A percentile compares a stretch with the other conserved stretches of the same genome.
phyloP scores from a whole-genome alignment of 2,329 filamentous ascomycete genomes.

The Bipolaris sorokiniana region DNA sequence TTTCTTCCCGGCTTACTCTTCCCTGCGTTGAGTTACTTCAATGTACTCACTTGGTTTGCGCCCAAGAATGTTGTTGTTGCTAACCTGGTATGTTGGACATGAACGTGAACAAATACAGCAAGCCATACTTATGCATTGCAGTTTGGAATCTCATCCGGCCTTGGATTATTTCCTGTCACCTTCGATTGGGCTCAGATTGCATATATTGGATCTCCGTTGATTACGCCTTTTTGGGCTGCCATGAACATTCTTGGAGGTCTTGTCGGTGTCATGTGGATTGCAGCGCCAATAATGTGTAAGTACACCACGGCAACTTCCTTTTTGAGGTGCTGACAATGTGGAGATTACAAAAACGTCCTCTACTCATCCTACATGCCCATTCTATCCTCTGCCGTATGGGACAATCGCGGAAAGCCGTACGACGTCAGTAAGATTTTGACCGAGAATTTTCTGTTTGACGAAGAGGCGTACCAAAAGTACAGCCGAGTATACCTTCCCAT shows the following conservation, averaged over 20 bases:
- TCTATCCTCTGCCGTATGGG: constrained; percentile 81
- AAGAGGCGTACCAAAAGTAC: constrained; percentile 77
- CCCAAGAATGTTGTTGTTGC: constrained; percentile 85
- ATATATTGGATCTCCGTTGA: constrained; percentile 81
- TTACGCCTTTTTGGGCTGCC: constrained; percentile 86
- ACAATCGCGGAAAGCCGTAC: constrained; percentile 81
- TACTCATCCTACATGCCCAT: constrained; percentile 88
- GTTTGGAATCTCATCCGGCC: constrained; percentile 83
- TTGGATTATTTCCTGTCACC: constrained; percentile 82
- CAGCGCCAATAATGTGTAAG: constrained; percentile 74
- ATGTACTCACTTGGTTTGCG: constrained; percentile 85
- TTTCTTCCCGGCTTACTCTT: constrained; percentile 83
- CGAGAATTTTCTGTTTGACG: constrained; percentile 76
- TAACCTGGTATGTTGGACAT: constrained; percentile 64
- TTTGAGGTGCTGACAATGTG: constrained; percentile 8
- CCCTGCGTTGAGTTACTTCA: constrained; percentile 87
- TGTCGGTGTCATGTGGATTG: constrained; percentile 82
- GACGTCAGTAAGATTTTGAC: constrained; percentile 82
- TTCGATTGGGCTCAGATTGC: constrained; percentile 94
- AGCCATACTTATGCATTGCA: constrained; percentile 30
- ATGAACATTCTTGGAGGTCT: constrained; percentile 83
- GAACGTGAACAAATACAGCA: not conserved
- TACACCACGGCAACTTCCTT: not conserved
- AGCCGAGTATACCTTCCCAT: constrained; percentile 85
- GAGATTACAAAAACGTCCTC: constrained; percentile 76